Evolutionary conservation across 306 rosid genomes (phyloP), one percentile per base, ranked within the genome.

Genomic region (Cucurbita pepo): DNA sequence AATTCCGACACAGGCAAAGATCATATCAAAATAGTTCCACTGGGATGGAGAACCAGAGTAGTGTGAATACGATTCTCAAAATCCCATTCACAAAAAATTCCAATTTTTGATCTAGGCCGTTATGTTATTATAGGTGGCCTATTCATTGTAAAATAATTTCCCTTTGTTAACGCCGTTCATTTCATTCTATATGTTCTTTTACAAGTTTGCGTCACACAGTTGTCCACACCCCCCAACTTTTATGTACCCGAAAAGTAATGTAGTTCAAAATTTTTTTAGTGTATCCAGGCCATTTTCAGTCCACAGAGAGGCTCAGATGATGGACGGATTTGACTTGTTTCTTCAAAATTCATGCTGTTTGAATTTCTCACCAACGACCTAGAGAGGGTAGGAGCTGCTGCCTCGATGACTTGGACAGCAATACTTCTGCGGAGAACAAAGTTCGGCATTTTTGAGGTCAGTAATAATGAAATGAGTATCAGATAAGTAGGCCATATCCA

Each of bases 61-160:
- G 67, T 74, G 76, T 66, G 56, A 63, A 71, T 80, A 69, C 54
- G 70, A 57, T 73, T 74, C 79, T 69, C 72, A 67, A 55, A 67
- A 47, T 67, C 72, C 89, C 85, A 71, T 75, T 82, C 25, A 53
- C 79, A 3, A 30, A 47, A 71, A 47, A 71, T 55, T 79, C 73
- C 77, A 65, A 75, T 36, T 78, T 79, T 73, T 81, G 70, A 79
- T 64, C 73, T 56, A 73, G 96, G 89, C 82, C 84, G 75, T 79
- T 13, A 34, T 75, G 71, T 71, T 77, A 74, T 67, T 76, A 77
- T 71, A 50, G 47, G 30, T 80, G 86, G 77, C 89, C 86, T 61
- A 43, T 61, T 79, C 56, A 69, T 72, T 86, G 87, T 92, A 88
- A 83, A 81, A 58, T 77, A 80, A 71, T 79, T 69, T 78, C 76